A percentile compares a stretch with the other conserved stretches of the same genome.
These are phyloP conservation scores for Podila clonocystis DNA, from an alignment of 192 early-diverging fungal species.

Conservation along the genomic window DNA sequence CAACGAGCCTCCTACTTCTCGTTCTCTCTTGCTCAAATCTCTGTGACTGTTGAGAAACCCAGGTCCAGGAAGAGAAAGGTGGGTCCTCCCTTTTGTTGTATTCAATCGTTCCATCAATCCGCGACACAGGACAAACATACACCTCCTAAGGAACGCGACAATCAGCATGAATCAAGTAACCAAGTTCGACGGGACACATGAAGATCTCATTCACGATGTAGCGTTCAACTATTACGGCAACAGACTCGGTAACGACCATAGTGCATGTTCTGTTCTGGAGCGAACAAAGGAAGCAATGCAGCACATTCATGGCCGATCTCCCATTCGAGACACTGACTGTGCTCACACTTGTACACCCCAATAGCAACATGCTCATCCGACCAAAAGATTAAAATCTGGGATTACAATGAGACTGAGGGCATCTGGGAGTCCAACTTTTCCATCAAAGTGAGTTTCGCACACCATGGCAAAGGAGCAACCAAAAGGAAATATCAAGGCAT, in stretches of 20 bases:
- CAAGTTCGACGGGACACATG: slow-evolving; percentile 79
- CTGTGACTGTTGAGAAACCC: too few species aligned
- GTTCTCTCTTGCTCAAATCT: too few species aligned
- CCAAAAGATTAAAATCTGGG: slow-evolving; percentile 95
- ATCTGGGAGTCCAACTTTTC: slow-evolving; percentile 83
- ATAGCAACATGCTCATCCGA: slow-evolving; percentile 90
- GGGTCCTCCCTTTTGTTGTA: too few species aligned
- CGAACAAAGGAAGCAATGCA: too few species aligned
- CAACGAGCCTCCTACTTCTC: too few species aligned
- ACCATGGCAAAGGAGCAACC: neutral
- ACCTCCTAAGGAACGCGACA: neutral
- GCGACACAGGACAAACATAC: too few species aligned
- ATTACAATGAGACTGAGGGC: slow-evolving; percentile 72
- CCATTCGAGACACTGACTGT: too few species aligned
- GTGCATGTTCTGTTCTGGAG: neutral
- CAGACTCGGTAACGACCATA: slow-evolving; percentile 58
- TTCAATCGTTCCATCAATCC: too few species aligned
- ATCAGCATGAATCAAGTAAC: slow-evolving; percentile 55
- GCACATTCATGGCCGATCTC: too few species aligned
- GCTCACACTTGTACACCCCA: neutral
- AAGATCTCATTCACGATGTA: slow-evolving; percentile 95
- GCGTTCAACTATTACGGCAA: slow-evolving; percentile 94
- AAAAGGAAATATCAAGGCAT: neutral
- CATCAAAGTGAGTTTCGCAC: slow-evolving; percentile 69
- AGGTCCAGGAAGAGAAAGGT: too few species aligned